Evolutionary conservation across 2,329 filamentous ascomycete species (phyloP).

Genomic region (Ciborinia camelliae): DNA sequence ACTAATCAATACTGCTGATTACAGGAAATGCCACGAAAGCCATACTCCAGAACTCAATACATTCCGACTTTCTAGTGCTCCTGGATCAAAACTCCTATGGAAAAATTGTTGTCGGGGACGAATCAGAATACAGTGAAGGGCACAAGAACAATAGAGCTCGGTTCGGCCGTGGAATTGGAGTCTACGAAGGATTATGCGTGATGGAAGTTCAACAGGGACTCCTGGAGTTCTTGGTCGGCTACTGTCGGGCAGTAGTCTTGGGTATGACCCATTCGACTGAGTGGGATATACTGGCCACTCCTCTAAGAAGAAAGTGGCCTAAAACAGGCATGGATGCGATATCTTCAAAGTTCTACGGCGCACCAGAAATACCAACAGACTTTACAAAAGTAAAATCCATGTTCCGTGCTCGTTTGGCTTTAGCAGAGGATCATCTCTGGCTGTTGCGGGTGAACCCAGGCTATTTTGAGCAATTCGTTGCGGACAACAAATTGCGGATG

Average conservation of each 20-base stretch:
- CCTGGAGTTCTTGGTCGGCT: background rate
- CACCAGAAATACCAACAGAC: background rate
- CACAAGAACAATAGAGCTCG: background rate
- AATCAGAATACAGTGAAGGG: background rate
- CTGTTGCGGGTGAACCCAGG: background rate
- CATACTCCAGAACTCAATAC: background rate
- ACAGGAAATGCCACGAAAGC: background rate
- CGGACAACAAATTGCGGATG: background rate
- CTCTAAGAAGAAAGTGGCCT: background rate
- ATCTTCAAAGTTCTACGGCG: background rate
- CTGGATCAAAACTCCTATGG: background rate
- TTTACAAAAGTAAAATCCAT: background rate
- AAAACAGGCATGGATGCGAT: background rate
- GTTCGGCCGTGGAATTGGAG: background rate
- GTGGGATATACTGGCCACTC: background rate
- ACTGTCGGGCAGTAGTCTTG: background rate
- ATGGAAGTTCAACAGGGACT: background rate
- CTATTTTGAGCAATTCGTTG: background rate
- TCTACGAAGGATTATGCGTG: background rate
- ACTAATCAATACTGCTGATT: background rate
- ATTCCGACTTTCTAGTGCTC: background rate
- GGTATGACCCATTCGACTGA: background rate
- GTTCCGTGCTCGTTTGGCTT: background rate
- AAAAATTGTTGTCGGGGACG: background rate
- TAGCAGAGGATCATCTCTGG: conserved; percentile 1